Conservation (phyloP, 176 grass and related monocot genomes). For the Hsuehochloa calcarea region DNA sequence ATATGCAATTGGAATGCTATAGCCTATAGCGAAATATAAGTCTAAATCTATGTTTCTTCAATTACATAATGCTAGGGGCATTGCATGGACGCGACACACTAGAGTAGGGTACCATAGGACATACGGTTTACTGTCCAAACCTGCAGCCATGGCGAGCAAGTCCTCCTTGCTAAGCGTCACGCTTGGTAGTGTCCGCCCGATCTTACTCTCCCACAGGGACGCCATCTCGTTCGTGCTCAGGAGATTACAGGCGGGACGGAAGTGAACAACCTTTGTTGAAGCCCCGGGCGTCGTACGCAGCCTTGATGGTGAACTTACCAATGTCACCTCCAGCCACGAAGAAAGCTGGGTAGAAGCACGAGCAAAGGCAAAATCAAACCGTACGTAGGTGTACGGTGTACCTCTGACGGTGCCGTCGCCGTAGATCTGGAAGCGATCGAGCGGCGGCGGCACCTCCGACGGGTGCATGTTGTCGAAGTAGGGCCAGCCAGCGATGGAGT, state of each 20-base stretch:
- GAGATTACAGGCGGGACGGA: conserved; percentile 56
- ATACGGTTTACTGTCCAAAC: conserved; percentile 10
- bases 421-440: conserved; percentile 76
- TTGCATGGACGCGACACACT: not conserved
- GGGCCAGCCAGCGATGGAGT: conserved; percentile 78
- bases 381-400: not conserved
- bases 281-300: conserved; percentile 57
- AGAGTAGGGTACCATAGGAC: not conserved
- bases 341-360: conserved; percentile 37
- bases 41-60: not conserved
- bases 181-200: conserved; percentile 58
- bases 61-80: not conserved
- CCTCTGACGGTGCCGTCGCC: conserved; percentile 64
- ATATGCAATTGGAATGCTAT: not conserved
- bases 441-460: conserved; percentile 58
- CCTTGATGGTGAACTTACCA: conserved; percentile 61
- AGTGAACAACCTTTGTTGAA: conserved; percentile 62
- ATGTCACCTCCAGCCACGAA: conserved; percentile 80
- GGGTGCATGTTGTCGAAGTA: conserved; percentile 76
- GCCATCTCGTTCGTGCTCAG: conserved; percentile 79
- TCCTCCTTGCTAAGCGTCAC: conserved; percentile 41
- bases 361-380: too few species aligned
- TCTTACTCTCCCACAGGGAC: conserved; percentile 68
- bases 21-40: not conserved
- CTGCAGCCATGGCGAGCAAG: conserved; percentile 59